Base-by-base conservation (phyloP, 768 basidiomycete species). In the Rhodotorula babjevae region DNA sequence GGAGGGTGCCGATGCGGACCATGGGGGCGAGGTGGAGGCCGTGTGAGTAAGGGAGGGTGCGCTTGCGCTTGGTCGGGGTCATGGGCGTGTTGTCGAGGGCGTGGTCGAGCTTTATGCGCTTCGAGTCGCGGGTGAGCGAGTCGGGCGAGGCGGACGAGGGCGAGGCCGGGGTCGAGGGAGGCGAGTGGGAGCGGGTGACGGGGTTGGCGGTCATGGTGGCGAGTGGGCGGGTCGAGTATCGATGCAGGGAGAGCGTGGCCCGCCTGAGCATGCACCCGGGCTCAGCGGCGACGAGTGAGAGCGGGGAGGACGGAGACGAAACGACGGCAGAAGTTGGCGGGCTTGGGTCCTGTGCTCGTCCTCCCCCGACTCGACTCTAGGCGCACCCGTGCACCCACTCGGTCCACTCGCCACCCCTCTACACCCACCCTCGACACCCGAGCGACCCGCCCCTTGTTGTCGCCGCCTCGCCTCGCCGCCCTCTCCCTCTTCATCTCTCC, bases 11-110 rank as follows among this genome's bases (percentile, higher is more conserved):
- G 58, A 67, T 75, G 36, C 74, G 53, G 11, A 99, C 96, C 96
- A 99, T 99, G 3, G 96, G 96, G 6, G 96, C 95, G n/a, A 99
- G 86, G 78, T 96, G 89, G 44, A 97, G 84, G 18, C 93, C 94
- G 82, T 91, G 85, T 75, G 88, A 89, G 83, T 93, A 99, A 74
- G 92, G 81, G 7, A 84, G 88, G 42, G 88, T 50, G 27, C 58
- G 31, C 53, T 47, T 87, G 2, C 91, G 84, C 61, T 74, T 87
- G 27, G 61, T 59, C 29, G 69, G 56, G 27, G n/a, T 29, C 36
- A 36, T 5, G 36, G 53, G 4, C 25, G 11, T 23, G 23, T 6
- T 36, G 36, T 36, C 36, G 36, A 36, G 12, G 58, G 18, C 10
- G 27, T n/a, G 42, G 23, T 11, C 59, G 11, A 44, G 42, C 40